Evolutionary conservation across 768 basidiomycete species (phyloP), one percentile per base, ranked within the genome.

Genomic region (Trametes elegans): DNA sequence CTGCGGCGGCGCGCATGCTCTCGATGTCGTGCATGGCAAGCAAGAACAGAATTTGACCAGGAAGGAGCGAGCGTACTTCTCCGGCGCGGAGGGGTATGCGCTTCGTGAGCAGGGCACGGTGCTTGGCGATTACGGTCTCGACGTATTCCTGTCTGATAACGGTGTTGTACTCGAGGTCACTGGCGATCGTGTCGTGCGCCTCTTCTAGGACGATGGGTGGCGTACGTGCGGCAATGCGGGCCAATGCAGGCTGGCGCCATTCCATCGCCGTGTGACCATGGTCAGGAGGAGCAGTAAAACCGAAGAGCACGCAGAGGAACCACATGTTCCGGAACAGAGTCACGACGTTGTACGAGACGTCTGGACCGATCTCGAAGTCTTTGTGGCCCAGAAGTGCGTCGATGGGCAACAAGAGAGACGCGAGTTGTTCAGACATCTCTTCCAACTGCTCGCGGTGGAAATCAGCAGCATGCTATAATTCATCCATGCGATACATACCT

Each of bases 151-250:
- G 87, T 16, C 94, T 78, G 46, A 98, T 81, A 26, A 94, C 87
- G 4, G 93, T 87, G 66, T 93, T 95, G 66, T 95, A 97, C 69
- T 96, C 94, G 21, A 98, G 77, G 57, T 94, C 93, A 62, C 89
- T 92, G 16, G 86, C 85, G 36, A 90, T 81, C 16, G 85, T 86
- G 65, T 96, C 94, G 49, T 84, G 83, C 0, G 89, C 81, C 55
- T 83, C 84, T 67, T 97, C 96, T 26, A 88, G 71, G 9, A 98
- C 85, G 62, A 95, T 78, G 3, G 84, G 74, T 0, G 96, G 96
- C 0, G 95, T 94, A 70, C 93, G 93, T 16, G 77, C 71, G 11
- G 96, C 92, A 57, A 97, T 93, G 7, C 85, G 82, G 27, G 79
- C 76, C 16, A 97, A 74, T 1, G 90, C 87, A 27, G 88, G 85